Percentiles rank a stretch among this genome's conserved stretches.
These are phyloP conservation scores for Elaeis guineensis DNA, from an alignment of 176 grass and related monocot genomes.

Conservation along the genomic window DNA sequence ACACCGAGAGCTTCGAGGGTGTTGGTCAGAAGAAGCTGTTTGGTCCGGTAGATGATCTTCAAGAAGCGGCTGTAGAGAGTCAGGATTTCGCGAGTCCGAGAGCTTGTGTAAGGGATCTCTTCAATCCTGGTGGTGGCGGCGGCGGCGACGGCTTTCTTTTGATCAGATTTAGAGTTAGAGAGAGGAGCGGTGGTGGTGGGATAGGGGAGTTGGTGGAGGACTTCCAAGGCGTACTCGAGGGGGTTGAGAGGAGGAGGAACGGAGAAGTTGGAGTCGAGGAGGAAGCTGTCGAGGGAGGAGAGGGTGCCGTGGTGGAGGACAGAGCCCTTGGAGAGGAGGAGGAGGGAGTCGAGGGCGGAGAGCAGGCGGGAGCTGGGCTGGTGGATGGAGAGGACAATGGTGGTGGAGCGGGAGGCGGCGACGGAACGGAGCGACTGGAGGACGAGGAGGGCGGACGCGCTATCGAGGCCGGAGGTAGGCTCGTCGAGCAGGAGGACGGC, in stretches of 20 bases:
- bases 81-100: conserved; percentile 43
- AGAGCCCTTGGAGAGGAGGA: conserved; percentile 70
- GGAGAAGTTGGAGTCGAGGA: conserved; percentile 47
- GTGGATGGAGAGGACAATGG: conserved; percentile 81
- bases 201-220: conserved; percentile 58
- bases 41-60: conserved; percentile 88
- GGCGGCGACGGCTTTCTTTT: not conserved
- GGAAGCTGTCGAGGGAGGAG: conserved; percentile 50
- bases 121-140: not conserved
- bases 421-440: conserved; percentile 58
- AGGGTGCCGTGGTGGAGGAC: conserved; percentile 85
- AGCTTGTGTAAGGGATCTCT: conserved; percentile 26
- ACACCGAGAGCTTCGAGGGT: conserved; percentile 60
- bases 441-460: conserved; percentile 66
- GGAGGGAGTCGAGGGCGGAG: conserved; percentile 71
- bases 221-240: conserved; percentile 82
- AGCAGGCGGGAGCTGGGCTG: conserved; percentile 85
- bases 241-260: conserved; percentile 76
- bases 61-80: conserved; percentile 60
- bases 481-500: conserved; percentile 82
- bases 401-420: conserved; percentile 42
- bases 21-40: conserved; percentile 81
- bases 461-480: conserved; percentile 82
- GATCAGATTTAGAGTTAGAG: conserved; percentile 14
- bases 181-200: conserved; percentile 17